phyloP scores from a whole-genome alignment of 192 early-diverging fungal species.

The Dissophora ornata region DNA sequence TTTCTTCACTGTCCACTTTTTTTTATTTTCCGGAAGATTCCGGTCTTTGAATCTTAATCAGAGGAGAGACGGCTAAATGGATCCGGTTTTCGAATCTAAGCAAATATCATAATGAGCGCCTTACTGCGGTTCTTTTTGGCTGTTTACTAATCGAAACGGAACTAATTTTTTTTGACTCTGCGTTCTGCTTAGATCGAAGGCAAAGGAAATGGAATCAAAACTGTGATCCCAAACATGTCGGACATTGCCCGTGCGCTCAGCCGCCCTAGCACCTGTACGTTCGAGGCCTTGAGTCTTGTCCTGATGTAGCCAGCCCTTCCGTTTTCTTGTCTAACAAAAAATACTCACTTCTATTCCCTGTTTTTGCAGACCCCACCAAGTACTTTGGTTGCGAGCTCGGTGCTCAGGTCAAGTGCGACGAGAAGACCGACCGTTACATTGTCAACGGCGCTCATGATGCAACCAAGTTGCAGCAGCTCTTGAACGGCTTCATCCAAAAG shows the following conservation, averaged over 20 bases:
- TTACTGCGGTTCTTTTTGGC: slow-evolving; percentile 1
- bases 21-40: no score
- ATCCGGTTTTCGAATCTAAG: no score
- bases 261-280: slow-evolving; percentile 85
- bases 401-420: slow-evolving; percentile 91
- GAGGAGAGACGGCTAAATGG: no score
- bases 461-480: slow-evolving; percentile 80
- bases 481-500: slow-evolving; percentile 93
- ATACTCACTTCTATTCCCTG: no score
- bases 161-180: background rate
- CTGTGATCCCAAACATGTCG: slow-evolving; percentile 96
- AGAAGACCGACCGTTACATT: slow-evolving; percentile 91
- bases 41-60: no score
- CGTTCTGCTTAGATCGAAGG: slow-evolving; percentile 82
- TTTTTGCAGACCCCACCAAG: slow-evolving; percentile 75
- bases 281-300: no score
- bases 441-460: slow-evolving; percentile 96
- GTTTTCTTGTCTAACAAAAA: no score
- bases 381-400: slow-evolving; percentile 98
- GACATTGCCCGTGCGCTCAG: slow-evolving; percentile 91
- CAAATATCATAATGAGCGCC: no score
- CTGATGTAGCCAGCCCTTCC: no score
- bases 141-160: slow-evolving; percentile 4
- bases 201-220: slow-evolving; percentile 99
- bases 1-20: slow-evolving; percentile 33